phyloP scores from a whole-genome alignment of 2,329 filamentous ascomycete genomes.

The Coniochaeta sp. region DNA sequence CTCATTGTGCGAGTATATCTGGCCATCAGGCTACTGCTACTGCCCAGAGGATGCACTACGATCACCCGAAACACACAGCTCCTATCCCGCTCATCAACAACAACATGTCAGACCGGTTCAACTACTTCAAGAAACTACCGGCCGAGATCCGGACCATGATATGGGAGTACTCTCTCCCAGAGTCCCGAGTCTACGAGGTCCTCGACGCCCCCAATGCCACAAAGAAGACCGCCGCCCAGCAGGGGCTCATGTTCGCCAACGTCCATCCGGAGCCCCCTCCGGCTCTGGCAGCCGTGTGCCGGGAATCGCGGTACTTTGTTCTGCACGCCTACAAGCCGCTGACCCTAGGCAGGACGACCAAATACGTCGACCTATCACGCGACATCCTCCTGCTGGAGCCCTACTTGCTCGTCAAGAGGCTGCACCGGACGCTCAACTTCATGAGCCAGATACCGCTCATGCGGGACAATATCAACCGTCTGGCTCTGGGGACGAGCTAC shows the following conservation, averaged over 20 bases:
- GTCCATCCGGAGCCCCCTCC: slow-evolving; percentile 37
- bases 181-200: slow-evolving; percentile 37
- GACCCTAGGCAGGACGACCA: slow-evolving; percentile 36
- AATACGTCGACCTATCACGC: slow-evolving; percentile 36
- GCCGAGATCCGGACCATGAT: slow-evolving; percentile 38
- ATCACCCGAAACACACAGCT: slow-evolving; percentile 11
- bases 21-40: background rate
- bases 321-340: slow-evolving; percentile 36
- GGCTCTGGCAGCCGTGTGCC: slow-evolving; percentile 33
- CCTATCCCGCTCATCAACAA: slow-evolving; percentile 6
- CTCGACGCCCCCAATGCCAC: slow-evolving; percentile 35
- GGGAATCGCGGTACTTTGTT: slow-evolving; percentile 34
- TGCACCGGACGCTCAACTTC: slow-evolving; percentile 37
- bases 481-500: slow-evolving; percentile 40
- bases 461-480: slow-evolving; percentile 29
- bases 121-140: slow-evolving; percentile 27
- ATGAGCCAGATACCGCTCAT: slow-evolving; percentile 38
- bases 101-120: slow-evolving; percentile 16
- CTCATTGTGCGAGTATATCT: slow-evolving; percentile 4
- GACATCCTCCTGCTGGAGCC: slow-evolving; percentile 40
- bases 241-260: slow-evolving; percentile 39
- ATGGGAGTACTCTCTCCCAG: slow-evolving; percentile 37
- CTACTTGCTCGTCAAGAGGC: slow-evolving; percentile 38
- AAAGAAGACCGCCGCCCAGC: slow-evolving; percentile 29
- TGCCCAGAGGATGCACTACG: slow-evolving; percentile 15